Percentiles rank a stretch among this genome's conserved stretches.
Conservation (phyloP, 352 stramenopile species). For the Globisporangium yorkense region DNA sequence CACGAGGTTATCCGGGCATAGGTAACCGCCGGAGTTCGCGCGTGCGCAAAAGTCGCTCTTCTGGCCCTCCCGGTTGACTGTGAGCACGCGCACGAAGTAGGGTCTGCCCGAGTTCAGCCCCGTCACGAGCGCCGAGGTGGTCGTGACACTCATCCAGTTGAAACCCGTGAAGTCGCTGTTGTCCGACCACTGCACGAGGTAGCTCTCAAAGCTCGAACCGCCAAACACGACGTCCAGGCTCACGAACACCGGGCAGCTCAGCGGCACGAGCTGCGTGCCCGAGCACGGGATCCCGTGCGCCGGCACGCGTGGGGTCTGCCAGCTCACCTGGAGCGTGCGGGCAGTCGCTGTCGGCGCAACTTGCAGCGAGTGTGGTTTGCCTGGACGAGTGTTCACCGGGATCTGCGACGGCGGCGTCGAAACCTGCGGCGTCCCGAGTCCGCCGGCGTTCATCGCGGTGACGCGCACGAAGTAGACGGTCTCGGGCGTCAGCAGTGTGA, state of each 20-base stretch:
- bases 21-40: constrained; percentile 41
- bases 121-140: constrained; percentile 48
- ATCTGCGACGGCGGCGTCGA: constrained; percentile 41
- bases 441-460: constrained; percentile 62
- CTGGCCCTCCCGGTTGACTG: constrained; percentile 72
- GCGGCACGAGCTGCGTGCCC: constrained; percentile 44
- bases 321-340: constrained; percentile 47
- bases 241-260: constrained; percentile 50
- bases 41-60: constrained; percentile 69
- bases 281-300: constrained; percentile 65
- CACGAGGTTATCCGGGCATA: constrained; percentile 72
- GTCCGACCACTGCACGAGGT: constrained; percentile 90
- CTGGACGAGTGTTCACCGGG: constrained; percentile 47
- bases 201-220: constrained; percentile 86
- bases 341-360: constrained; percentile 20
- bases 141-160: constrained; percentile 61
- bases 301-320: constrained; percentile 57
- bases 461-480: constrained; percentile 89
- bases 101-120: constrained; percentile 61
- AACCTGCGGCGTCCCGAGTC: constrained; percentile 48
- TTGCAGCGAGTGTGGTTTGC: constrained; percentile 58
- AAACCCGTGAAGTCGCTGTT: constrained; percentile 63
- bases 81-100: constrained; percentile 83
- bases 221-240: constrained; percentile 88
- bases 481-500: constrained; percentile 76